Evolutionary conservation across 805 yeast genomes (phyloP).

Genomic region (Wickerhamomyces bovis): DNA sequence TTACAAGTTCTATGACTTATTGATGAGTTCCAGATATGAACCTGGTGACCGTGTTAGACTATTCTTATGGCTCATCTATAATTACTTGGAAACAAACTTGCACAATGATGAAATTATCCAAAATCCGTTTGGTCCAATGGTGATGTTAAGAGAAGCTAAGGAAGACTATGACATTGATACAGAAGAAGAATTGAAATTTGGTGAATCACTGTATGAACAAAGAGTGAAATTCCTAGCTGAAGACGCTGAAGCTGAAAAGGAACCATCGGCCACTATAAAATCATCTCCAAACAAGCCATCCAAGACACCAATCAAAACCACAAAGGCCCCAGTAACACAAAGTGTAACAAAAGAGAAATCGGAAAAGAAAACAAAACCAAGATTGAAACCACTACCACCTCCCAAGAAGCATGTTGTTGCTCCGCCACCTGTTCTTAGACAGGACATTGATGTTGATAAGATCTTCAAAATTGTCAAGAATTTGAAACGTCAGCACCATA

Average conservation of each 20-base stretch:
- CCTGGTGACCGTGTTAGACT: constrained; percentile 65
- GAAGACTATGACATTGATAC: constrained; percentile 36
- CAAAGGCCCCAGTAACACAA: not conserved
- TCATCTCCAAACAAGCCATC: not conserved
- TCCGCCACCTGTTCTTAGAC: constrained; percentile 13
- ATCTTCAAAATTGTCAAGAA: constrained; percentile 12
- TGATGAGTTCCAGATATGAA: constrained; percentile 54
- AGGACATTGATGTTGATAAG: constrained; percentile 22
- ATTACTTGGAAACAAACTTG: constrained; percentile 71
- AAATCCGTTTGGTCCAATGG: constrained; percentile 54
- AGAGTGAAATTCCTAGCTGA: constrained; percentile 31
- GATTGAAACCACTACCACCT: constrained; percentile 1
- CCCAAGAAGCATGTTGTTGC: not conserved
- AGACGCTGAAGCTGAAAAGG: constrained; percentile 1
- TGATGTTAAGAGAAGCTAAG: constrained; percentile 21
- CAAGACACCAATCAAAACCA: not conserved
- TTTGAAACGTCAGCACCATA: constrained; percentile 6
- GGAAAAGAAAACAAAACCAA: not conserved
- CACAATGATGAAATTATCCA: constrained; percentile 39
- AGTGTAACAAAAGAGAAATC: not conserved
- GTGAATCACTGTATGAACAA: constrained; percentile 33
- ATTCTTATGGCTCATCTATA: constrained; percentile 78
- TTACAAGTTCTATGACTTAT: constrained; percentile 64
- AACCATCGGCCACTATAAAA: not conserved
- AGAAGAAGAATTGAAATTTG: constrained; percentile 36